Base-by-base conservation (phyloP, 2,329 filamentous ascomycete genomes). In the Trichoderma guizhouense region DNA sequence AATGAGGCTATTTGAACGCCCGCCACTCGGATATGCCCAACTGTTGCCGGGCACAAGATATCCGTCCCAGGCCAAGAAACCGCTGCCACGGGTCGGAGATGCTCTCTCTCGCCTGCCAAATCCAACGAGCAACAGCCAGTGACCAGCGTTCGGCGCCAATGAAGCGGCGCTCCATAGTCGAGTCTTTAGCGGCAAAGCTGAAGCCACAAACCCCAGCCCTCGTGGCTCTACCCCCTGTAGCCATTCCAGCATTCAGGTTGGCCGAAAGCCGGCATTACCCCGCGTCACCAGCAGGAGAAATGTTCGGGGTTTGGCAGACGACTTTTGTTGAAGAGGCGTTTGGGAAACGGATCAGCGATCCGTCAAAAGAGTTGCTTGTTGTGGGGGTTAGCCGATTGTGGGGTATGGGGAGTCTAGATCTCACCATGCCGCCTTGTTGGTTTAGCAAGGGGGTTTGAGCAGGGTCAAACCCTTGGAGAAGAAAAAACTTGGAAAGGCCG, bases 1-100 rank as follows among this genome's bases (percentile, higher is more conserved):
- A 30, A 57, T 64, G 68, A 64, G 32, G 60, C 68, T 71, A 71
- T 71, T 71, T 71, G 68, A 71, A 71, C 68, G 68, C 68, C 68
- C 60, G 51, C 47, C 34, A 32, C 32, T 21, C 68, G 68, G 60
- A 71, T 64, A 71, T 62, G 57, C 28, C 28, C 55, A 62, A 34
- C 28, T 53, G 28, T 69, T 32, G 28, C 28, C 67, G 36, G 36
- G 39, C 39, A 69, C 57, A 53, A n/a, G 21, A 62, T 69, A 69
- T 69, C 67, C 67, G 67, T 69, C 24, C 24, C 24, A 69, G 53
- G 43, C 67, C 32, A 62, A 51, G 28, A 61, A 69, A 51, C 15
- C 36, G 21, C 39, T 47, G 15, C 55, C 12, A 61, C 66, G 66
- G 66, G 36, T n/a, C 66, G 66, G 66, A 69, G 43, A 26, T 34